Base-by-base conservation (phyloP, 306 rosid genomes). In the Vigna hirtella region DNA sequence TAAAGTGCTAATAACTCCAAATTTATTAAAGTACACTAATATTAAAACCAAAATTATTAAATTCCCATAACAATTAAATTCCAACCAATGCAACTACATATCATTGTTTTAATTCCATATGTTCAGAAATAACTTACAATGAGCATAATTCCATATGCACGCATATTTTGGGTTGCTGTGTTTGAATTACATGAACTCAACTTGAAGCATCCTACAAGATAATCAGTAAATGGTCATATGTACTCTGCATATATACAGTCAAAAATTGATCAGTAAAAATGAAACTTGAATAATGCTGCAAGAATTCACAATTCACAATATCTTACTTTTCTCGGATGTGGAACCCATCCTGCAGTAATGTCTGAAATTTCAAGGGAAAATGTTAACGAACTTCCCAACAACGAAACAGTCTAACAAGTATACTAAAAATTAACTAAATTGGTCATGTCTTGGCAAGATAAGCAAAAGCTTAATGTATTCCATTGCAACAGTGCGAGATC, bases 341-440 rank as follows among this genome's bases (percentile, higher is more conserved):
- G 98, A 95, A 61, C 98, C 99, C 91, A 70, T 88, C 87, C 94
- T 86, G 90, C 99, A 95, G 86, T 95, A 95, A 63, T 91, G 88
- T 57, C 99, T 95, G 93, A 65, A 83, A 88, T 72, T 72, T 28
- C 78, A 79, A 49, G 43, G 50, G 43, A 81, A 71, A 81, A 48
- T 30, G 22, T 70, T 64, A 0, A 16, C 32, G 53, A 79, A 62
- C 42, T 28, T 86, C 50, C 82, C 57, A 72, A 83, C 50, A 68
- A 61, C 71, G 42, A 66, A 66, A 42, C n/a, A 70, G 26, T 28
- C 9, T 22, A 69, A 64, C 75, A 22, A n/a, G 14, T 56, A 62
- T 51, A 20, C 51, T 69, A 20, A n/a, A 78, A 53, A 70, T 63
- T 20, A 63, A 61, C 28, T 55, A 45, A 70, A 70, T 26, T 34